These are phyloP conservation scores for Ophidiomyces ophidiicola DNA, from an alignment of 2,329 filamentous ascomycete species.

Conservation along the genomic window DNA sequence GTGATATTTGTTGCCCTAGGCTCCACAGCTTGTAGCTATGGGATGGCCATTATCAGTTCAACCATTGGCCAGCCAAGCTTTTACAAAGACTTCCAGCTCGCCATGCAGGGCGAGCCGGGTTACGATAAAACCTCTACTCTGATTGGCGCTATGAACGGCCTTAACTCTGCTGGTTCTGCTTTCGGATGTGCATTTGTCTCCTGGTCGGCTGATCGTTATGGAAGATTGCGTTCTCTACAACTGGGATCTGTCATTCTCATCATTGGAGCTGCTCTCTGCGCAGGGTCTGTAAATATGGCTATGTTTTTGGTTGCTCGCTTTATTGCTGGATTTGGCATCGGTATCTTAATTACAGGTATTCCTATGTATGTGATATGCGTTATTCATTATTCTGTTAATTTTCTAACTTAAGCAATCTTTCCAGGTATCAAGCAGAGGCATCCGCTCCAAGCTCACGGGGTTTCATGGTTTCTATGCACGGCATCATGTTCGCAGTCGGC, in stretches of 20 bases:
- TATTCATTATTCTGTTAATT: neutral
- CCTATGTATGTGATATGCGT: slow-evolving; percentile 9
- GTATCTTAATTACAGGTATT: slow-evolving; percentile 12
- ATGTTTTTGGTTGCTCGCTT: slow-evolving; percentile 13
- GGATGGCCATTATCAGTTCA: slow-evolving; percentile 30
- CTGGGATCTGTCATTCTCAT: slow-evolving; percentile 28
- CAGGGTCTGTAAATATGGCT: slow-evolving; percentile 20
- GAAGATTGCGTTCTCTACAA: slow-evolving; percentile 30
- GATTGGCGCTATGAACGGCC: slow-evolving; percentile 36
- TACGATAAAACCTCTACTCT: slow-evolving; percentile 34
- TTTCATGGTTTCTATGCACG: slow-evolving; percentile 31
- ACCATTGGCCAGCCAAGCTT: slow-evolving; percentile 39
- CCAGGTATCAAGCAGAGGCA: slow-evolving; percentile 29
- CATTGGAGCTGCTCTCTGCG: slow-evolving; percentile 31
- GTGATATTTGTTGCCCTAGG: slow-evolving; percentile 27
- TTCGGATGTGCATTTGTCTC: slow-evolving; percentile 29
- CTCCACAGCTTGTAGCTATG: slow-evolving; percentile 25
- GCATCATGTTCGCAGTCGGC: slow-evolving; percentile 33
- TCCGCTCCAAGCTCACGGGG: slow-evolving; percentile 30
- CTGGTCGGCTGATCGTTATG: slow-evolving; percentile 30
- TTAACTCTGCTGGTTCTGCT: slow-evolving; percentile 34
- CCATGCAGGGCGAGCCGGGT: slow-evolving; percentile 28
- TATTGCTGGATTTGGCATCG: slow-evolving; percentile 13
- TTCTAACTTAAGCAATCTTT: neutral
- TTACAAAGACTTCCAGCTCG: slow-evolving; percentile 33